A percentile compares a stretch with the other conserved stretches of the same genome.
Conservation (phyloP, 1,284 basidiomycete species). For the Heterobasidion occidentale region DNA sequence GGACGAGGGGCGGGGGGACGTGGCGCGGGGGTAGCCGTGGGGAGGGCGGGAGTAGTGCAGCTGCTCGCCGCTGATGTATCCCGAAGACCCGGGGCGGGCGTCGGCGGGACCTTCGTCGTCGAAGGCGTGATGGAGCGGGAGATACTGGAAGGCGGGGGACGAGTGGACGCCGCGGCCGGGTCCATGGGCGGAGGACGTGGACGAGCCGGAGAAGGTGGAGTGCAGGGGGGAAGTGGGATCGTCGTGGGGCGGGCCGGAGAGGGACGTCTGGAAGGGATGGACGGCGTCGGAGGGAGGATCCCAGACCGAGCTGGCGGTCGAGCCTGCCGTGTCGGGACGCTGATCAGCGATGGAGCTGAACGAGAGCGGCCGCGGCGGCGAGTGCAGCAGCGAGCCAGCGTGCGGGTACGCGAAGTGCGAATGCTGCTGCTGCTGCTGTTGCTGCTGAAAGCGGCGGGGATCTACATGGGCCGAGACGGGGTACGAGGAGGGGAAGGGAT, state of each 20-base stretch:
- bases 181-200: background rate
- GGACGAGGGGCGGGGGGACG: slow-evolving; percentile 8
- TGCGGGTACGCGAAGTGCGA: background rate
- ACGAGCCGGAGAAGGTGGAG: slow-evolving; percentile 1
- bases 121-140: slow-evolving; percentile 3
- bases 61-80: background rate
- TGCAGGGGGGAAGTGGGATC: background rate
- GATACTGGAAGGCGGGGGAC: slow-evolving; percentile 3
- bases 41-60: background rate
- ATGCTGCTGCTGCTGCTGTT: background rate
- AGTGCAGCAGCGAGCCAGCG: slow-evolving; percentile 3
- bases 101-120: slow-evolving; percentile 2
- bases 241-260: background rate
- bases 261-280: background rate
- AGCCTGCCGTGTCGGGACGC: slow-evolving; percentile 11
- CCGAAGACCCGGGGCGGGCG: slow-evolving; percentile 8
- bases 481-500: background rate
- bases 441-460: background rate
- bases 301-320: slow-evolving; percentile 11
- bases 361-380: slow-evolving; percentile 2
- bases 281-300: slow-evolving; percentile 3
- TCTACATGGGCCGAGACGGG: background rate
- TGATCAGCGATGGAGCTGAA: slow-evolving; percentile 1
- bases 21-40: slow-evolving; percentile 3
- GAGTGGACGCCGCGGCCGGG: background rate